Evolutionary conservation across 78 protist species (phyloP), one percentile per base, ranked within the genome.

Genomic region (Chrysochromulina parva): DNA sequence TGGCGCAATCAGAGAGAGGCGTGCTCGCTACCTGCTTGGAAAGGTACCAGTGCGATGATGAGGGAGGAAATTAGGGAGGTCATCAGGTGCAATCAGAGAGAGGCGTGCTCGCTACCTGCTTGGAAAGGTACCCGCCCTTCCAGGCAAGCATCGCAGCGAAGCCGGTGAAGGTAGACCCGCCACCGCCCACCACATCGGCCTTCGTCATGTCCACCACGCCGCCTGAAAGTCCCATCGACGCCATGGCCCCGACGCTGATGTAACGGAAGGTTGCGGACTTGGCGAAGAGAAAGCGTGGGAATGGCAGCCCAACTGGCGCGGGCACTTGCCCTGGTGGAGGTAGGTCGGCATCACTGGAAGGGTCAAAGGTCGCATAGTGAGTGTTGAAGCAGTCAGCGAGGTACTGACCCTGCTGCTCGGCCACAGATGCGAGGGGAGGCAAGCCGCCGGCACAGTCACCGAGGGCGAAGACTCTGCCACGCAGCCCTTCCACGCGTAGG

Each of bases 361-460:
- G 17, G 7, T 65, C 26, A 14, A 65, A 65, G 6, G 6, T 65
- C 26, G 7, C 10, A 22, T 65, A 65, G 71, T 65, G 19, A 10
- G 19, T 22, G n/a, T 65, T 65, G 71, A 65, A 65, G 71, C 71
- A 65, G 17, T 65, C 53, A 1, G 80, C 80, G 52, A 71, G 11
- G 80, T 71, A 71, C 80, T 6, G 53, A 2, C 80, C 80, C 76
- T 74, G 84, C 84, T 74, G 84, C 84, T 47, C 55, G 22, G 84
- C 84, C 3, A 17, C 54, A 13, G 53, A 48, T 17, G 84, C 84
- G 84, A 74, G 0, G n/a, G 53, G 84, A 22, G 84, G 52, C 52
- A 48, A 19, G n/a, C 2, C 4, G 14, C 5, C 55, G 20, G 84
- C 84, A 26, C 84, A 74, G 55, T 74, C 84, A 0, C 84, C 84